A percentile compares a stretch with the other conserved stretches of the same genome.
Evolutionary conservation across 176 grass and related monocot genomes (phyloP).

Genomic region (Alloteropsis semialata): DNA sequence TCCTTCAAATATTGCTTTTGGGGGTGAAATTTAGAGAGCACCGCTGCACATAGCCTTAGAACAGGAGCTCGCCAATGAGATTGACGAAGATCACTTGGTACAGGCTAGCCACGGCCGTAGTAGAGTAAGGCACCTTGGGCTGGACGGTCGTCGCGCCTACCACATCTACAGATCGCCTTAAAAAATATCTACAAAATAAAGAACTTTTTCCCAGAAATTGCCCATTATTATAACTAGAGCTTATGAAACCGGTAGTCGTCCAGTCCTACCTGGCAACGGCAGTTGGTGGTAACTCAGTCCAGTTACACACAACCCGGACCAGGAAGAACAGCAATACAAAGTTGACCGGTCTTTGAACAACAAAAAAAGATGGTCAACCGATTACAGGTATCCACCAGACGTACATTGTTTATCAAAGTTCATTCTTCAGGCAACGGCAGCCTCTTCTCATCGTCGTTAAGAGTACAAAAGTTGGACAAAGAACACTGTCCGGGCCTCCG

Average conservation of each 20-base stretch:
- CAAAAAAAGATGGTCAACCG: background rate
- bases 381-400: background rate
- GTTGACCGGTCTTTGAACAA: too few species aligned
- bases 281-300: background rate
- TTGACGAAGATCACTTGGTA: too few species aligned
- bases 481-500: background rate
- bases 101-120: too few species aligned
- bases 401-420: background rate
- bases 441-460: background rate
- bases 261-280: background rate
- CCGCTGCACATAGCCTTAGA: too few species aligned
- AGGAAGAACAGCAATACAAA: background rate
- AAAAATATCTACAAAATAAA: too few species aligned
- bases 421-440: background rate
- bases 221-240: background rate
- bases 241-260: background rate
- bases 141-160: too few species aligned
- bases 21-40: too few species aligned
- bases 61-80: too few species aligned
- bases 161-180: too few species aligned
- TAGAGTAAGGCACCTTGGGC: too few species aligned
- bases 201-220: background rate
- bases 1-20: too few species aligned
- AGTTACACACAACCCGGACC: background rate
- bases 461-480: background rate